These are phyloP conservation scores for Suillus subalutaceus DNA, from an alignment of 768 basidiomycete genomes.

Conservation along the genomic window DNA sequence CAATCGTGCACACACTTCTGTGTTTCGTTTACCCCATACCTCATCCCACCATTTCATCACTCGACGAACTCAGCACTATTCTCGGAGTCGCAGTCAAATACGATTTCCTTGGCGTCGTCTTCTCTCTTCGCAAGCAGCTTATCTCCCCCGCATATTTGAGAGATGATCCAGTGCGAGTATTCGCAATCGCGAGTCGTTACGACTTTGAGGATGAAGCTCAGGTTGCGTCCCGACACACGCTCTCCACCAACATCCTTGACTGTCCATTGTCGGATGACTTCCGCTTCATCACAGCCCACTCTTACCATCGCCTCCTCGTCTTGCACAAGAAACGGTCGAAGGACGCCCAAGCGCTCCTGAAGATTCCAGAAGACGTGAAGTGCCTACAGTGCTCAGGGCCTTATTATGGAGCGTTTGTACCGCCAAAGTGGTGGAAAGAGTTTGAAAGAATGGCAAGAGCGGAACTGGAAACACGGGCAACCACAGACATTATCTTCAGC, in stretches of 20 bases:
- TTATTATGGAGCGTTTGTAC: constrained; percentile 44
- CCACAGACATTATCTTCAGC: constrained; percentile 61
- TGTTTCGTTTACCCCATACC: constrained; percentile 65
- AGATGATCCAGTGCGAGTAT: constrained; percentile 59
- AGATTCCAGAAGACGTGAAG: constrained; percentile 50
- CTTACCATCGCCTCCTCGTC: constrained; percentile 65
- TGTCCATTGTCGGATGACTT: constrained; percentile 64
- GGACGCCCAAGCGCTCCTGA: constrained; percentile 51
- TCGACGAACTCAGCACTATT: constrained; percentile 56
- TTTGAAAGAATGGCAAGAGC: constrained; percentile 59
- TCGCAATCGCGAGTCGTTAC: constrained; percentile 69
- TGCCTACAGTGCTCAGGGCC: constrained; percentile 72
- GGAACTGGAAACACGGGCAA: constrained; percentile 59
- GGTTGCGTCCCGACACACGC: constrained; percentile 61
- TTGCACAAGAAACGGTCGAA: constrained; percentile 58
- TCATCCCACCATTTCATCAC: constrained; percentile 50
- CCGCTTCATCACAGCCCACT: constrained; percentile 66
- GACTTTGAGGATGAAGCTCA: constrained; percentile 66
- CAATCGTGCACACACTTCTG: constrained; percentile 51
- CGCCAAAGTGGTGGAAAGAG: constrained; percentile 72
- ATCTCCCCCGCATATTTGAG: constrained; percentile 51
- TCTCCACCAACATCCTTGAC: constrained; percentile 54
- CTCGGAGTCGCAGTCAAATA: constrained; percentile 66
- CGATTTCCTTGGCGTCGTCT: constrained; percentile 52
- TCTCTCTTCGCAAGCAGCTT: constrained; percentile 53